Base-by-base conservation (phyloP, 2,329 filamentous ascomycete genomes). In the Colletotrichum echinochloae region DNA sequence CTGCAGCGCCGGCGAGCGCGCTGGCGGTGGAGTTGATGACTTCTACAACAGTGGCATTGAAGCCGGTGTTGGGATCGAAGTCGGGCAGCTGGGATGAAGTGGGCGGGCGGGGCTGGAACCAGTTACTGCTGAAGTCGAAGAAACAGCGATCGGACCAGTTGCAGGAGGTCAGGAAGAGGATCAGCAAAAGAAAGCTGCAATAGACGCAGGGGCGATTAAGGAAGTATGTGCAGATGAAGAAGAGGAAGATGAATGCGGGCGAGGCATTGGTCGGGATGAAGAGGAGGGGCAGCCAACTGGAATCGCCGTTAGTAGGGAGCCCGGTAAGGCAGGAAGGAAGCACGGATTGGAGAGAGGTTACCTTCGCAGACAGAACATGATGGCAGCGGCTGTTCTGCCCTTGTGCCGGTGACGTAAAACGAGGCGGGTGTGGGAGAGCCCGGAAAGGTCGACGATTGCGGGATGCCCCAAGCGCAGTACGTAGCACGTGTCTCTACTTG, bases 121-220 rank as follows among this genome's bases (percentile, higher is more conserved):
- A 98, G 83, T 97, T 94, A 77, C 91, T 92, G 79, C 85, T 88
- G 77, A 98, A 92, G 84, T 98, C 95, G 85, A 98, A 96, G 84
- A 98, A 96, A 79, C 93, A 96, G 64, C 91, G 90, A 79, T 95
- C 92, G 74, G 92, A 93, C 93, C 93, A 96, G 87, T 95, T 92
- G 81, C 93, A 96, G 33, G 92, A 94, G 33, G 94, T 97, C 74
- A 95, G 88, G 85, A 98, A 97, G 75, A 99, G 94, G 76, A 98
- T 94, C 74, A 97, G 88, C 59, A 99, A 93, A 64, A 99, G 92
- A 72, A 98, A 91, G 72, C 94, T 97, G 88, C 96, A 99, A 87
- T 99, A 99, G 76, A 97, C 92, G 85, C 96, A 99, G 64, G 96
- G 96, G 65, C 95, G 91, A 83, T 98, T 97, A 77, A 99, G 91